Evolutionary conservation across 1,139 yeast species (phyloP).

Genomic region (Taiozyma sp.): DNA sequence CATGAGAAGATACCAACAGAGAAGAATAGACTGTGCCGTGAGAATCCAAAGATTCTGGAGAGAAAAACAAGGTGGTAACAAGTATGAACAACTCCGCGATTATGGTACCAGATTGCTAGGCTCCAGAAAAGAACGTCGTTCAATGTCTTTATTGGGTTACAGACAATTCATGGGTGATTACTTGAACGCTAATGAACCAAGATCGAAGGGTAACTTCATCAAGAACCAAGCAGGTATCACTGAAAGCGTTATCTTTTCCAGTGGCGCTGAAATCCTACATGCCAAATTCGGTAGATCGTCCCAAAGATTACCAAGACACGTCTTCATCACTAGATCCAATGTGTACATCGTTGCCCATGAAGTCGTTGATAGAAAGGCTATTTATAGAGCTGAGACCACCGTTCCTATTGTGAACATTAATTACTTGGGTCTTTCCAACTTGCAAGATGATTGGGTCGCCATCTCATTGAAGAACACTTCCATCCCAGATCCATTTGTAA

Average conservation of each 20-base stretch:
- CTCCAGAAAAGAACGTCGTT: constrained; percentile 84
- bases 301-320: constrained; percentile 66
- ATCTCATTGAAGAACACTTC: constrained; percentile 53
- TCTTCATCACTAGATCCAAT: constrained; percentile 58
- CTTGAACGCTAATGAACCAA: constrained; percentile 71
- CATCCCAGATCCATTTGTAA: constrained; percentile 76
- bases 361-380: constrained; percentile 67
- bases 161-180: constrained; percentile 96
- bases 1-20: constrained; percentile 79
- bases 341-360: constrained; percentile 71
- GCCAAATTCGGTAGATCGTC: constrained; percentile 94
- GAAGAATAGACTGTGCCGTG: constrained; percentile 85
- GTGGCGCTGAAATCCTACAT: constrained; percentile 73
- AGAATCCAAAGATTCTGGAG: constrained; percentile 85
- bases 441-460: constrained; percentile 94
- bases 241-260: constrained; percentile 73
- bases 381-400: constrained; percentile 59
- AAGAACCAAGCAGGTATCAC: constrained; percentile 63
- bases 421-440: constrained; percentile 63
- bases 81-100: constrained; percentile 80
- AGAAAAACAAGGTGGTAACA: constrained; percentile 73
- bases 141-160: constrained; percentile 82
- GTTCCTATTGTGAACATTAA: constrained; percentile 59
- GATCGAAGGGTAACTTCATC: constrained; percentile 70
- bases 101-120: constrained; percentile 67